Evolutionary conservation across 441 rosid species (phyloP).

Genomic region (Rhodomyrtus psidioides): DNA sequence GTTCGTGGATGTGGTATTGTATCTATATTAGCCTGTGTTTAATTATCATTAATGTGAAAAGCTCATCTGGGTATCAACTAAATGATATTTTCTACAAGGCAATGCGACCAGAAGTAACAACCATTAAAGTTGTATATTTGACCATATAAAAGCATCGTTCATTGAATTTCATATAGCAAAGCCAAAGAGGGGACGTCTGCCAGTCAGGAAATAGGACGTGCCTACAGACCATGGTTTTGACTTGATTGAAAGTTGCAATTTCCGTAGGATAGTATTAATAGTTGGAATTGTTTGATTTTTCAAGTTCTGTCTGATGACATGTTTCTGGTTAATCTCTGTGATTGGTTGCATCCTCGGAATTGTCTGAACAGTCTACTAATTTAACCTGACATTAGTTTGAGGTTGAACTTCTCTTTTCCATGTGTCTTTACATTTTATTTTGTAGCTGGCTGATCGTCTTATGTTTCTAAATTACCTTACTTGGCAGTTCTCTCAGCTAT

Average conservation of each 20-base stretch:
- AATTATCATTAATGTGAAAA: not conserved
- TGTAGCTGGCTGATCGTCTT: not conserved
- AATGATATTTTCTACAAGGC: not conserved
- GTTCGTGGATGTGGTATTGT: not conserved
- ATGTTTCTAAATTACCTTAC: not conserved
- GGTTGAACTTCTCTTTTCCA: not conserved
- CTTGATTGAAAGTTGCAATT: not conserved
- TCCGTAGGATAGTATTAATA: not conserved
- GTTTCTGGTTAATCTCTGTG: not conserved
- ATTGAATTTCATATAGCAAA: not conserved
- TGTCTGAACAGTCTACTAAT: not conserved
- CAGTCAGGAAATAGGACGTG: not conserved
- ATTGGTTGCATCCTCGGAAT: not conserved
- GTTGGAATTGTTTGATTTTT: not conserved
- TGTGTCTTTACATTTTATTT: not conserved
- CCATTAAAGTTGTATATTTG: not conserved
- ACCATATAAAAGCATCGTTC: not conserved
- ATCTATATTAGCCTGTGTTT: not conserved
- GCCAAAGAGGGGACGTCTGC: not conserved
- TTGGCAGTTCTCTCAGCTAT: conserved; percentile 76
- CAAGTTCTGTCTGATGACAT: not conserved
- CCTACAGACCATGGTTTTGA: not conserved
- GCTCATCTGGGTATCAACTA: not conserved
- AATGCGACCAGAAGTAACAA: not conserved
- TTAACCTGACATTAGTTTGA: not conserved